Conservation (phyloP, 306 rosid genomes). For the Styphnolobium japonicum region DNA sequence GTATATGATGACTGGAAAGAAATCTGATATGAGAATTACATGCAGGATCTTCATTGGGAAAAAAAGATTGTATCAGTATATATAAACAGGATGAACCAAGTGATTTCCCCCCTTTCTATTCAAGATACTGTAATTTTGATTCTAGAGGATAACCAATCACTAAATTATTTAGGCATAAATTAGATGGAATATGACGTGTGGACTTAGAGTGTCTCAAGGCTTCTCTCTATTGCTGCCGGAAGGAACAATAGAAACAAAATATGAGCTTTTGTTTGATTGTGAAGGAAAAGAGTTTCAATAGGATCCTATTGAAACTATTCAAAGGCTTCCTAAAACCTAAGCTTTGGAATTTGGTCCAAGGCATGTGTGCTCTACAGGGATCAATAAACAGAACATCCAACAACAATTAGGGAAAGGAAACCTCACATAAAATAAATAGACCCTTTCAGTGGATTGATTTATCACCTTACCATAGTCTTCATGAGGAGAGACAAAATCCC, state of each 20-base stretch:
- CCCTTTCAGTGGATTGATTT: conserved; percentile 8
- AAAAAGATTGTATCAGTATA: conserved; percentile 90
- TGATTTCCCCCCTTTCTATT: conserved; percentile 3
- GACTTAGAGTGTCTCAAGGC: conserved; percentile 96
- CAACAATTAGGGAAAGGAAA: too few relatives aligned
- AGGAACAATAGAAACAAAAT: conserved; percentile 52
- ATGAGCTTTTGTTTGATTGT: conserved; percentile 15
- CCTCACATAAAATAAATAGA: too few relatives aligned
- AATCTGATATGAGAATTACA: conserved; percentile 20
- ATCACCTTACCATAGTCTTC: conserved; percentile 85
- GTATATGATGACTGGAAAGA: not conserved
- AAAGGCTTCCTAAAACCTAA: too few relatives aligned
- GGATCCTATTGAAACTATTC: too few relatives aligned
- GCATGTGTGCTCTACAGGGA: too few relatives aligned
- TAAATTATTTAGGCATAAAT: conserved; percentile 69
- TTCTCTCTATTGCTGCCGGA: conserved; percentile 67
- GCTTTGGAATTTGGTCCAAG: too few relatives aligned
- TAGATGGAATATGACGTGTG: conserved; percentile 87
- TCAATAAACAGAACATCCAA: too few relatives aligned
- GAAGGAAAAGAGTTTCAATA: not conserved
- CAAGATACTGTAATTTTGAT: conserved; percentile 1
- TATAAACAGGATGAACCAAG: conserved; percentile 79
- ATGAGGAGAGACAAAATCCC: conserved; percentile 66
- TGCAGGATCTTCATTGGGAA: conserved; percentile 98
- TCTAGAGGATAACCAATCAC: not conserved